A percentile compares a stretch with the other conserved stretches of the same genome.
Evolutionary conservation across 1,284 basidiomycete genomes (phyloP).

Genomic region (Microbotryomycetes sp.): DNA sequence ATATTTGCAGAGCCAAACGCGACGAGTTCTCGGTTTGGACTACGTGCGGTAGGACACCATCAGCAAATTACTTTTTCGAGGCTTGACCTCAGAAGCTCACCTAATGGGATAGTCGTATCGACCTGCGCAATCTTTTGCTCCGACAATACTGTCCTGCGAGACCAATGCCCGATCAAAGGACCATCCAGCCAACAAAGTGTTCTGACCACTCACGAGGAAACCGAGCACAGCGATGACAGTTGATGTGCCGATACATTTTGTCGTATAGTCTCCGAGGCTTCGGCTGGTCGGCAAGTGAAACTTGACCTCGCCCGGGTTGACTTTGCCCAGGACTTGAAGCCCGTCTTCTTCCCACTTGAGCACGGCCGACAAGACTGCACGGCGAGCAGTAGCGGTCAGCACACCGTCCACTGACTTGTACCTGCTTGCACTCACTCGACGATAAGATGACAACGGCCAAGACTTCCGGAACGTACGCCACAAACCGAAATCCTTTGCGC

Average conservation of each 20-base stretch:
- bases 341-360: constrained; percentile 70
- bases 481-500: constrained; percentile 55
- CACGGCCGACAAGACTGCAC: constrained; percentile 58
- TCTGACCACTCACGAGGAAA: constrained; percentile 20
- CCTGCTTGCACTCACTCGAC: constrained; percentile 53
- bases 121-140: constrained; percentile 76
- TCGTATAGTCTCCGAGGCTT: constrained; percentile 4
- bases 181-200: neutral
- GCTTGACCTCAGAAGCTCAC: neutral
- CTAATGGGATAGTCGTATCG: constrained; percentile 72
- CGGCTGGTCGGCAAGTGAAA: constrained; percentile 33
- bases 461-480: constrained; percentile 68
- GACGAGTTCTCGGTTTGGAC: constrained; percentile 80
- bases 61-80: neutral
- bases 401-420: neutral
- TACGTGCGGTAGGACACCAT: neutral
- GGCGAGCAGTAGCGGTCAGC: neutral
- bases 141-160: constrained; percentile 65
- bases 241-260: constrained; percentile 17
- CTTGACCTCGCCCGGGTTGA: constrained; percentile 28
- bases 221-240: constrained; percentile 28
- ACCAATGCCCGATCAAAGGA: constrained; percentile 13
- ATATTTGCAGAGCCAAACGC: constrained; percentile 73
- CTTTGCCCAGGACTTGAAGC: constrained; percentile 66
- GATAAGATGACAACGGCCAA: constrained; percentile 65